Conservation (phyloP, 164 flowering plant species). For the Dillenia suffruticosa region DNA sequence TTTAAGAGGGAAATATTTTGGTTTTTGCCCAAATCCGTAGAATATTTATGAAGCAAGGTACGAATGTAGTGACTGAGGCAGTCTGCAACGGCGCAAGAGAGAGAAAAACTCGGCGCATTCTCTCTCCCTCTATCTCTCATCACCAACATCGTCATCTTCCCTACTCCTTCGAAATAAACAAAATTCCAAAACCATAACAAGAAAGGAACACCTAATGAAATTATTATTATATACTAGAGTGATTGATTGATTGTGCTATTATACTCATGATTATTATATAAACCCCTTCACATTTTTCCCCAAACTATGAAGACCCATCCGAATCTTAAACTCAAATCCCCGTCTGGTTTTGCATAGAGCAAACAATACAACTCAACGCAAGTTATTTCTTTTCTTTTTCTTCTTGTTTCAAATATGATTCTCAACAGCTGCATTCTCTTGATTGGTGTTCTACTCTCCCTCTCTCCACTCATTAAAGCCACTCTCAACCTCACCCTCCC, state of each 20-base stretch:
- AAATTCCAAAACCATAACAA: slow-evolving; percentile 9
- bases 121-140: slow-evolving; percentile 1
- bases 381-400: neutral
- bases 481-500: slow-evolving; percentile 46
- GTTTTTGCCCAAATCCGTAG: neutral
- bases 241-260: no score
- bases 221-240: neutral
- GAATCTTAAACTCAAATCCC: neutral
- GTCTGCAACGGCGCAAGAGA: slow-evolving; percentile 4
- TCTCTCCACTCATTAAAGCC: slow-evolving; percentile 12
- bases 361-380: neutral
- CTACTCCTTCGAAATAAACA: slow-evolving; percentile 3
- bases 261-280: slow-evolving; percentile 15
- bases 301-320: slow-evolving; percentile 13
- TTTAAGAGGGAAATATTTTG: neutral
- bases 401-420: slow-evolving; percentile 20
- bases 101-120: slow-evolving; percentile 1
- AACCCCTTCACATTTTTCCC: slow-evolving; percentile 16
- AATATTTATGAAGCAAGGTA: slow-evolving; percentile 22
- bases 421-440: slow-evolving; percentile 32
- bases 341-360: slow-evolving; percentile 2
- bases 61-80: slow-evolving; percentile 14
- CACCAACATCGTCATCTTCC: neutral
- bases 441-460: slow-evolving; percentile 13
- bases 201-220: neutral